Base-by-base conservation (phyloP, 257 asterid species). In the Fraxinus americana region DNA sequence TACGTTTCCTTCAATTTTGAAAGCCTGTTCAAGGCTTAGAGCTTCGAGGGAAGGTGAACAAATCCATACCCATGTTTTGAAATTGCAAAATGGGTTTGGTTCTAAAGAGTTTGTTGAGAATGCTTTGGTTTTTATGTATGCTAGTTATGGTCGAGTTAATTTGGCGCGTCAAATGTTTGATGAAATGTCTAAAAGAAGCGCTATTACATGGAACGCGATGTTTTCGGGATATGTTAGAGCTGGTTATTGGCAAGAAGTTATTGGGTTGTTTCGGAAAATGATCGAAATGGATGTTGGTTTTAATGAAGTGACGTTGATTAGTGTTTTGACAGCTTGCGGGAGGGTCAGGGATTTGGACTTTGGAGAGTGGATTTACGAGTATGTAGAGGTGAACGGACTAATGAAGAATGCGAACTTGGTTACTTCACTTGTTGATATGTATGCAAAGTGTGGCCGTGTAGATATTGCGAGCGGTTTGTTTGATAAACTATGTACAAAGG, bases 351-450 rank as follows among this genome's bases (percentile, higher is more conserved):
- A 85, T 77, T 75, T 82, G 75, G 88, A 85, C 48, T 70, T 85
- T 39, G 93, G 93, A 39, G 77, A 84, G 36, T 82, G 87, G 89
- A 80, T 89, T 65, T 35, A 82, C 54, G 77, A 83, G 27, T 77
- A 85, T 72, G 79, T 32, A 35, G 75, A 74, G 66, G 77, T 0
- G 67, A 87, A 85, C 72, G 86, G 81, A 23, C 73, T 87, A 43
- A n/a, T 72, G 80, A 52, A 34, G 61, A 77, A 81, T 67, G 68
- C 65, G 27, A 67, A 29, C 70, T 83, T 88, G 84, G 57, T 80
- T 48, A 87, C 88, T 48, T 82, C 91, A 61, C 79, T 87, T 17
- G 72, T 85, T 30, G 89, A 85, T 73, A 85, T 85, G 91, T 87
- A 83, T 21, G 78, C 85, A 17, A 89, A 83, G 79, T 87, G 88